These are phyloP conservation scores for Tetraselmis chui DNA, from an alignment of 139 green algal species.

Conservation along the genomic window DNA sequence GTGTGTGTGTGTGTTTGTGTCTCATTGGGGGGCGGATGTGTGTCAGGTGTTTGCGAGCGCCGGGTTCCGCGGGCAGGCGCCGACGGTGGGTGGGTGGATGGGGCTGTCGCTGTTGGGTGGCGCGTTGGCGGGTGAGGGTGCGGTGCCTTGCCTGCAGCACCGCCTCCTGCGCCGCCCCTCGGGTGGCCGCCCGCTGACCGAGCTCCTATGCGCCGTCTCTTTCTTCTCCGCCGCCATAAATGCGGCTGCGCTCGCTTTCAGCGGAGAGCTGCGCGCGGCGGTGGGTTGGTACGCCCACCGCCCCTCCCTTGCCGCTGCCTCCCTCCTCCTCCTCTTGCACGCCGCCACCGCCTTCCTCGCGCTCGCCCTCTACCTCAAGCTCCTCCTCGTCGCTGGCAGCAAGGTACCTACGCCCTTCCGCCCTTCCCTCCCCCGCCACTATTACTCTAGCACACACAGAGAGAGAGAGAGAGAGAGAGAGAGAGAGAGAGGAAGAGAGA, in stretches of 20 bases:
- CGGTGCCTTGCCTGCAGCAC: neutral
- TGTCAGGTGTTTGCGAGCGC: neutral
- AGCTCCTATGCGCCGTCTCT: neutral
- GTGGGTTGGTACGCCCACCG: neutral
- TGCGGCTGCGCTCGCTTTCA: neutral
- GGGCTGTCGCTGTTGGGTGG: neutral
- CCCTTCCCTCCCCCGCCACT: too few species aligned
- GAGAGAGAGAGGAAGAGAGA: too few species aligned
- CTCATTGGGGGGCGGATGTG: too few species aligned
- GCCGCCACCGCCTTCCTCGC: neutral
- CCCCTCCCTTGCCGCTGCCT: neutral
- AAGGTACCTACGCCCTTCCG: neutral
- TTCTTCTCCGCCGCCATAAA: neutral
- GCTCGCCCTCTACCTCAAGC: neutral
- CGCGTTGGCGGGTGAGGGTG: neutral
- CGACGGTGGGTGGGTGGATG: neutral
- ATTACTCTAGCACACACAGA: too few species aligned
- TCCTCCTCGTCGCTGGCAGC: neutral
- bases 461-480: too few species aligned
- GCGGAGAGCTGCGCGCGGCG: neutral
- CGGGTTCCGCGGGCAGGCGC: neutral
- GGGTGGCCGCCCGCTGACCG: neutral
- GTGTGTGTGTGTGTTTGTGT: too few species aligned
- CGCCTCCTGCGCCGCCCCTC: neutral
- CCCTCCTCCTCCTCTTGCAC: neutral